Evolutionary conservation across 2,329 filamentous ascomycete species (phyloP), one percentile per base, ranked within the genome.

Genomic region (Monilinia polystroma): DNA sequence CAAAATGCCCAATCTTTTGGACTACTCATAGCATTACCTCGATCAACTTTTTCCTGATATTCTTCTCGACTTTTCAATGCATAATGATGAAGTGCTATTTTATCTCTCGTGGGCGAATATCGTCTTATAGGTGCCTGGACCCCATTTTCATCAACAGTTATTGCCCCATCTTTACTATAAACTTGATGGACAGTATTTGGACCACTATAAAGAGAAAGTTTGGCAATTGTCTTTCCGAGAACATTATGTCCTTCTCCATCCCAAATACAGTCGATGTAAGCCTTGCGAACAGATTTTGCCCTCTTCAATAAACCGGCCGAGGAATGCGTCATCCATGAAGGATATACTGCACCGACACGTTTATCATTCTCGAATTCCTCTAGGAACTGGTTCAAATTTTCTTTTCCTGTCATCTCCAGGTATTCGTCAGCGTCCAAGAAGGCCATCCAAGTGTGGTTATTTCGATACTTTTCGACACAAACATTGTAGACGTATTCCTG

Each of bases 311-410:
- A 69, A 23, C 72, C 72, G 47, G 73, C 73, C 10, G 75, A 74
- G 23, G 71, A 76, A 69, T 78, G 76, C 58, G 76, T 72, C n/a
- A 71, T 69, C 75, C 76, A 76, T 68, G 76, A 77, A 14, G 77
- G 67, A 1, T 70, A 76, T 10, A 78, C 56, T 8, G 75, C 75
- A 16, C 76, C 76, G 20, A 75, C 70, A 10, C 68, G 59, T 10
- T 66, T 45, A 20, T 73, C 63, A 8, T 70, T 59, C 62, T 76
- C 72, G 4, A 73, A 70, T 5, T 52, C 66, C 32, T 66, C 70
- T n/a, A 78, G 67, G n/a, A 78, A 67, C 2, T 72, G 69, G n/a
- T 71, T 67, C 0, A 77, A 57, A 0, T 72, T 75, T 51, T 76
- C 71, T 11, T 67, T 66, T 8, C 68, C 67, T 11, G 70, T 58